Percentiles rank a stretch among this genome's conserved stretches.
phyloP scores from a whole-genome alignment of 768 basidiomycete genomes.

The Exsudoporus frostii region DNA sequence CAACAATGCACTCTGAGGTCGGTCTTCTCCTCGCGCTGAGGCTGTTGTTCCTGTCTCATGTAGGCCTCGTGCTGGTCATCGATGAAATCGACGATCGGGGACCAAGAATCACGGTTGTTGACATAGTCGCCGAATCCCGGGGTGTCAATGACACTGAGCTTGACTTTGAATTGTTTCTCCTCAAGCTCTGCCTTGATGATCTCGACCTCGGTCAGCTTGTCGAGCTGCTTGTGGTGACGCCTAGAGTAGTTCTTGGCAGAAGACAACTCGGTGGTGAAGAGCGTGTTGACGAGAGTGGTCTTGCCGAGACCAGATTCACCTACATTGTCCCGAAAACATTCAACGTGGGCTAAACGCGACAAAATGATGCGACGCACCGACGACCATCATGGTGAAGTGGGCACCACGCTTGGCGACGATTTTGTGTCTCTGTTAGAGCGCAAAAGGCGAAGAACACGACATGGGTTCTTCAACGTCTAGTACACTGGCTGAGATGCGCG shows the following conservation, averaged over 20 bases:
- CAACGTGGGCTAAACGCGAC: neutral
- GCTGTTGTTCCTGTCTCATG: constrained; percentile 98
- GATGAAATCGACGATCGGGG: constrained; percentile 97
- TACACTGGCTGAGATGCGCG: neutral
- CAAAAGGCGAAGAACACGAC: neutral
- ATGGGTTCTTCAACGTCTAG: neutral
- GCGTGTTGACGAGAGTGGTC: constrained; percentile 97
- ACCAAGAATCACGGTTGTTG: constrained; percentile 99
- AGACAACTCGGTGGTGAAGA: constrained; percentile 97
- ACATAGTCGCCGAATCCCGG: constrained; percentile 99
- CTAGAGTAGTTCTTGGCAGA: constrained; percentile 84
- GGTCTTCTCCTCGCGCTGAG: constrained; percentile 89
- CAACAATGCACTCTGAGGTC: constrained; percentile 97
- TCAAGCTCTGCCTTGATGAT: constrained; percentile 99
- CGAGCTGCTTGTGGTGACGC: constrained; percentile 93
- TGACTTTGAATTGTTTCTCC: constrained; percentile 99
- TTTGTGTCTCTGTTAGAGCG: constrained; percentile 79
- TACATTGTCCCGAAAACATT: constrained; percentile 28
- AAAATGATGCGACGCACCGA: constrained; percentile 53
- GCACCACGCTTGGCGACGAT: constrained; percentile 97
- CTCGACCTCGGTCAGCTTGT: constrained; percentile 98
- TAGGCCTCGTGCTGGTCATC: constrained; percentile 94
- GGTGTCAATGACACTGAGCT: constrained; percentile 97
- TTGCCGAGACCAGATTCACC: constrained; percentile 98
- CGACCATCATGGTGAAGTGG: constrained; percentile 99